Evolutionary conservation across 345 rosid genomes (phyloP), one percentile per base, ranked within the genome.

Genomic region (Dimocarpus longan): DNA sequence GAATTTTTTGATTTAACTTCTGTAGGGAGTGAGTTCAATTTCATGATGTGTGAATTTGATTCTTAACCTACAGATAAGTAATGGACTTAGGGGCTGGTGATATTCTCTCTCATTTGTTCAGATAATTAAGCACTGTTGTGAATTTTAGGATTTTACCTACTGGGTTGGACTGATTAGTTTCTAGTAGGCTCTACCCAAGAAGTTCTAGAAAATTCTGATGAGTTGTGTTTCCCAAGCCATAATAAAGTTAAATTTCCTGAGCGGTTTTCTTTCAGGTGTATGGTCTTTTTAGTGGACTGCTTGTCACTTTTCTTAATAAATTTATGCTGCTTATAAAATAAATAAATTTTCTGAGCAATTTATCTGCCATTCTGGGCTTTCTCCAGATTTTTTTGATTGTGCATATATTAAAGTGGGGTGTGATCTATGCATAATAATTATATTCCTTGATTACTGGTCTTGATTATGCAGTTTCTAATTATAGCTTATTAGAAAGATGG

Each of bases 351-450:
- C 65, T 21, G 28, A 21, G 28, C 65, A 60, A 22, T 21, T 60
- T 10, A 19, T 19, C 10, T 59, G 26, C 4, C 28, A 60, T n/a
- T 22, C 5, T 13, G 21, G 57, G 69, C 77, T 62, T 60, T 42
- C 54, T 15, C 40, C 59, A 62, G 56, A 48, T 43, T 74, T 74
- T 60, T n/a, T 74, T 62, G 69, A 57, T 40, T 71, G 50, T 12
- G 54, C 26, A 28, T 71, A 26, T 52, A 52, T 26, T 50, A 32
- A 11, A 52, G 22, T 9, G 64, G 76, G 69, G 8, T 16, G 15
- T 74, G 68, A 28, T 63, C 42, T 43, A 74, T 62, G 77, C 69
- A 15, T 74, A 43, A 62, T 40, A 6, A 42, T 57, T 39, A 0
- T 70, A 18, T 24, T 19, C 22, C 32, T 56, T 8, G 9, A 21